Evolutionary conservation across 2,329 filamentous ascomycete species (phyloP).

Genomic region (Phyllosticta ampelicida): DNA sequence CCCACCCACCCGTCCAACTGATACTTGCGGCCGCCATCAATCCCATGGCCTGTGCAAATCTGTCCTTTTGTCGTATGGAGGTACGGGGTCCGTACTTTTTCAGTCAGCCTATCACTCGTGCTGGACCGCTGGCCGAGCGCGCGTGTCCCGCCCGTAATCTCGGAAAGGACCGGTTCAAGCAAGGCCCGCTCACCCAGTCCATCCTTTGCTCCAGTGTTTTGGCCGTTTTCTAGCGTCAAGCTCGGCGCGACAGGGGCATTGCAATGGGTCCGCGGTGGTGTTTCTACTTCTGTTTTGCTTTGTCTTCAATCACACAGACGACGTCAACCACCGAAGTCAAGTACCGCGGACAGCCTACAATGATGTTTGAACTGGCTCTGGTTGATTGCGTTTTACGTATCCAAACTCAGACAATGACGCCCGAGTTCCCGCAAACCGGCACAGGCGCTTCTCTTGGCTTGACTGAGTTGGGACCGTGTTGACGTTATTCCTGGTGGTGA

Average conservation of each 20-base stretch:
- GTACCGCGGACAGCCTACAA: neutral
- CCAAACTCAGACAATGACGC: neutral
- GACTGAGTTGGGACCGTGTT: neutral
- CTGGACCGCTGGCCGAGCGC: neutral
- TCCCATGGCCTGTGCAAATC: neutral
- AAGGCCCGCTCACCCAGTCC: neutral
- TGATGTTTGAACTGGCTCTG: neutral
- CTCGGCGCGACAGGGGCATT: neutral
- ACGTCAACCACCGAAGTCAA: neutral
- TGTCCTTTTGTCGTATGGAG: neutral
- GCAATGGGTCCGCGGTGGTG: neutral
- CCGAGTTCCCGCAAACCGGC: neutral
- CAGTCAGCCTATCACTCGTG: neutral
- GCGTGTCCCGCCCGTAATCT: neutral
- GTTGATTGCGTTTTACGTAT: neutral
- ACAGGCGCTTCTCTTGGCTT: neutral
- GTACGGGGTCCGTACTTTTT: no score
- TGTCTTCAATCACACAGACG: neutral
- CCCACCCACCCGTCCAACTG: neutral
- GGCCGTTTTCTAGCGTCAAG: neutral
- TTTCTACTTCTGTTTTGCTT: neutral
- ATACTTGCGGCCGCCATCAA: neutral
- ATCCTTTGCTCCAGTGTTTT: neutral
- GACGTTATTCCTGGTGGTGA: neutral
- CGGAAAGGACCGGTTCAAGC: neutral